These are phyloP conservation scores for Grammothele lineata DNA, from an alignment of 768 basidiomycete genomes.

Conservation along the genomic window DNA sequence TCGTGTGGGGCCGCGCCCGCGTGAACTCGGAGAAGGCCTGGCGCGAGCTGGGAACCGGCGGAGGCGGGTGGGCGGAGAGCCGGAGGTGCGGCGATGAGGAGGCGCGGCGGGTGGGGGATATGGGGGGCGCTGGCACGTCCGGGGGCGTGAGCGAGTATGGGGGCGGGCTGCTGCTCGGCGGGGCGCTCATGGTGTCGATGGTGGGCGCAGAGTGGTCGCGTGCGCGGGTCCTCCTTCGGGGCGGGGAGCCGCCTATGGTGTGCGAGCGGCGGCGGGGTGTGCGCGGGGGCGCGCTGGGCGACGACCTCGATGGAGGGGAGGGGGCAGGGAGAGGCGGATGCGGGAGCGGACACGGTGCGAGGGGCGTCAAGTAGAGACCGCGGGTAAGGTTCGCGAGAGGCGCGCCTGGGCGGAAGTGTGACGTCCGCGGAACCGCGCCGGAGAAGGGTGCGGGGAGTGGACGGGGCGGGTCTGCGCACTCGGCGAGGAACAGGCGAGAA, in stretches of 20 bases:
- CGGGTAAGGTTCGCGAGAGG: not conserved
- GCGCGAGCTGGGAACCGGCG: not conserved
- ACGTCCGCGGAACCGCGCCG: too few relatives aligned
- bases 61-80: not conserved
- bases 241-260: not conserved
- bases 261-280: not conserved
- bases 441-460: too few relatives aligned
- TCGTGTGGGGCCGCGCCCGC: not conserved
- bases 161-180: slow-evolving; percentile 7
- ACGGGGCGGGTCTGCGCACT: too few relatives aligned
- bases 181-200: slow-evolving; percentile 9
- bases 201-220: not conserved
- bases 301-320: too few relatives aligned
- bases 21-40: not conserved
- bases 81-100: not conserved
- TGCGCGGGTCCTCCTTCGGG: not conserved
- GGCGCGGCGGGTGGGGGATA: not conserved
- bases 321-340: too few relatives aligned
- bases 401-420: too few relatives aligned
- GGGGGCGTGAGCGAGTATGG: slow-evolving; percentile 5
- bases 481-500: too few relatives aligned
- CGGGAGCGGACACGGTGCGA: too few relatives aligned
- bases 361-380: too few relatives aligned
- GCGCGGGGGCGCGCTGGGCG: too few relatives aligned
- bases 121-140: not conserved